Conservation (phyloP, 1,139 yeast species). For the Diutina scorzettiae region DNA sequence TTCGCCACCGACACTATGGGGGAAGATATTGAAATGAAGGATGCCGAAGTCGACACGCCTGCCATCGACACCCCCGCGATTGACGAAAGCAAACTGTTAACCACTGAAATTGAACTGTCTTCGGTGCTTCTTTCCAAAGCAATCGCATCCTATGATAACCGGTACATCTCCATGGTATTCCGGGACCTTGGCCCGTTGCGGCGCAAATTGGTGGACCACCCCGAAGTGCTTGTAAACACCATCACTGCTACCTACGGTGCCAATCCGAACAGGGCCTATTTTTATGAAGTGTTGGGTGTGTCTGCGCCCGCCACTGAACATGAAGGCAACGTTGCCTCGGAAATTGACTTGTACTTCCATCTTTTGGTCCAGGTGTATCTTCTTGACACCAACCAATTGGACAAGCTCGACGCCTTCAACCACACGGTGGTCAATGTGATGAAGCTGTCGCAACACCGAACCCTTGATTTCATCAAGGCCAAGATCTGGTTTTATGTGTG, state of each 20-base stretch:
- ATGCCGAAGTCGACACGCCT: constrained; percentile 9
- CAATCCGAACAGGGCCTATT: constrained; percentile 23
- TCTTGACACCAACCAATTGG: constrained; percentile 46
- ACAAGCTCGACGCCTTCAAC: constrained; percentile 41
- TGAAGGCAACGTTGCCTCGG: constrained; percentile 42
- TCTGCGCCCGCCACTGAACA: constrained; percentile 18
- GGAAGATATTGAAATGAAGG: constrained; percentile 22
- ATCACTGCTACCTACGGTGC: constrained; percentile 43
- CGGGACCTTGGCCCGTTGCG: constrained; percentile 75
- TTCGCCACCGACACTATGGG: constrained; percentile 3
- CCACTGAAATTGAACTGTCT: constrained; percentile 38
- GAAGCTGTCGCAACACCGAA: constrained; percentile 61
- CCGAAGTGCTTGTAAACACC: constrained; percentile 39
- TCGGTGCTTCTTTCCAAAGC: constrained; percentile 56
- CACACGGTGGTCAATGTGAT: constrained; percentile 42
- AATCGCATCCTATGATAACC: constrained; percentile 68
- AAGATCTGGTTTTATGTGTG: constrained; percentile 89
- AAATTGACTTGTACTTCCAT: constrained; percentile 70
- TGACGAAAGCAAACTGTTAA: constrained; percentile 9
- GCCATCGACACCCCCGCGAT: constrained; percentile 6
- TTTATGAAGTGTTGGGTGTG: constrained; percentile 30
- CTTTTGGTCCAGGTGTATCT: constrained; percentile 67
- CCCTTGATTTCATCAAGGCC: constrained; percentile 78
- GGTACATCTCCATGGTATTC: constrained; percentile 75
- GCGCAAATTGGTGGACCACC: constrained; percentile 38